A percentile compares a stretch with the other conserved stretches of the same genome.
Evolutionary conservation across 306 rosid species (phyloP).

Genomic region (Cicer pinnatifidum): DNA sequence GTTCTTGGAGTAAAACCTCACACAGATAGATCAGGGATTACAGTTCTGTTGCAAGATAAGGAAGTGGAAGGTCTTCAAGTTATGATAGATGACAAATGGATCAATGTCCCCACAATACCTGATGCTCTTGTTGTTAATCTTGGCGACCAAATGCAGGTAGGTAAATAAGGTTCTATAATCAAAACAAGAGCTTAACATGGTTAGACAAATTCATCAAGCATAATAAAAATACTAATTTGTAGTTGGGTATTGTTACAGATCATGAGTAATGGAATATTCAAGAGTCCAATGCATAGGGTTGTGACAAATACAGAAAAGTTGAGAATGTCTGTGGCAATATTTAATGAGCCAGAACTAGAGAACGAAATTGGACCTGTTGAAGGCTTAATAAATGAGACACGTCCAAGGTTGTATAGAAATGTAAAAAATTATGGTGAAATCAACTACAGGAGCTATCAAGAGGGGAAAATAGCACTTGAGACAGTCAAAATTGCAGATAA

Average conservation of each 20-base stretch:
- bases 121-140: conserved; percentile 67
- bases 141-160: conserved; percentile 75
- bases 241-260: conserved; percentile 45
- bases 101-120: conserved; percentile 60
- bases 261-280: conserved; percentile 63
- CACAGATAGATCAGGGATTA: conserved; percentile 65
- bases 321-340: conserved; percentile 58
- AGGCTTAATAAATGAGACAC: conserved; percentile 43
- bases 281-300: conserved; percentile 59
- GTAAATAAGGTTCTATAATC: not conserved
- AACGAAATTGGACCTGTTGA: conserved; percentile 59
- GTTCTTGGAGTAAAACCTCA: conserved; percentile 76
- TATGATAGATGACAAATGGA: conserved; percentile 53
- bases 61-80: conserved; percentile 73
- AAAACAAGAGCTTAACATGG: not conserved
- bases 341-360: conserved; percentile 53
- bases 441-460: conserved; percentile 55
- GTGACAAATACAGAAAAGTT: conserved; percentile 52
- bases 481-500: conserved; percentile 42
- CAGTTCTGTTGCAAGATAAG: conserved; percentile 63
- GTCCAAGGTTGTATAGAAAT: conserved; percentile 53
- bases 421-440: conserved; percentile 51
- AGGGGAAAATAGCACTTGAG: conserved; percentile 58
- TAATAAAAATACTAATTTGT: conserved; percentile 8
- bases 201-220: not conserved